Evolutionary conservation across 1,284 basidiomycete species (phyloP), one percentile per base, ranked within the genome.

Genomic region (Naganishia sp.): DNA sequence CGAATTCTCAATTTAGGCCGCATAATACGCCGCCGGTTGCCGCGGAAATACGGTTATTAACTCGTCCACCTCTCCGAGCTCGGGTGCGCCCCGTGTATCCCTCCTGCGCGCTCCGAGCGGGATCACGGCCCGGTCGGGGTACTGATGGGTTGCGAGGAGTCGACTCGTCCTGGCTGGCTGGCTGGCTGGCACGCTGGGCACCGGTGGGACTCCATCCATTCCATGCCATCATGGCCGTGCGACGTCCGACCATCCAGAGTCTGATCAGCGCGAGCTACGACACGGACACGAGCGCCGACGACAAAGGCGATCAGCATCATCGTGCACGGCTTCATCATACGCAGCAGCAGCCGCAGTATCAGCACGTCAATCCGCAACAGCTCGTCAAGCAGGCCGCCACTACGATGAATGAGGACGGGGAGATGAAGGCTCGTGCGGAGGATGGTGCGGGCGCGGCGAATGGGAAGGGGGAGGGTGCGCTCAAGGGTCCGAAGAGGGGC

Each of bases 401-500:
- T 25, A 6, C 35, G 43, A 55, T 47, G 49, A 32, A 53, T 9
- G 61, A 63, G 39, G 51, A 63, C 28, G 31, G 51, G 28, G 32
- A 42, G 51, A 46, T 31, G 32, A 35, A 56, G 35, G 28, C n/a
- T 28, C 52, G 53, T 11, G 51, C 3, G 21, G 42, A 21, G 2
- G 58, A 51, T 28, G 57, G 11, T 28, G 47, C n/a, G 6, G 57
- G 57, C 13, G 28, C n/a, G 32, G 57, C 39, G n/a, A 49, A 50
- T 35, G 57, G 35, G 15, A 21, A 51, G 7, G 47, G 47, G 6
- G 50, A 50, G 17, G 41, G 43, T 0, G 4, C 43, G 7, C 31
- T 41, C 31, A 66, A 66, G 52, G 65, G 58, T 7, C 73, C 74
- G 6, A 78, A 79, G 61, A 67, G 79, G 39, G 79, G 79, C 3